phyloP scores from a whole-genome alignment of 306 rosid genomes.

The Inga leiocalycina region DNA sequence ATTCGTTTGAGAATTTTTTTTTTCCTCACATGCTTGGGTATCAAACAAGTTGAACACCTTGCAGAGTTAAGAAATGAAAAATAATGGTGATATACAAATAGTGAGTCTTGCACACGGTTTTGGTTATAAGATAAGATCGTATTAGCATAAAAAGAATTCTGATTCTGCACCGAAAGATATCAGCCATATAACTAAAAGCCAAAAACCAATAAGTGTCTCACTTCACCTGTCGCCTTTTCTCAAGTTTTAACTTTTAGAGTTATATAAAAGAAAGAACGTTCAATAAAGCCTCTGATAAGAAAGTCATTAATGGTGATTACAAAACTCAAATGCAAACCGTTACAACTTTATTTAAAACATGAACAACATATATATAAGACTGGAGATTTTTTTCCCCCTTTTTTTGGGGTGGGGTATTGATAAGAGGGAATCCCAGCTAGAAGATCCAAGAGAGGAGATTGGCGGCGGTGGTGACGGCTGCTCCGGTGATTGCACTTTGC shows the following conservation, averaged over 20 bases:
- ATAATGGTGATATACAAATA: not conserved
- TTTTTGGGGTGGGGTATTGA: not conserved
- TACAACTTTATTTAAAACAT: conserved; percentile 22
- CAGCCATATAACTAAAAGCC: not conserved
- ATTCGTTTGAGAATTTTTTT: not conserved
- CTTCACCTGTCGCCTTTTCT: not conserved
- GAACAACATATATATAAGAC: not conserved
- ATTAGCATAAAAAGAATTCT: not conserved
- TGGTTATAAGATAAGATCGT: not conserved
- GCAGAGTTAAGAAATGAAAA: not conserved
- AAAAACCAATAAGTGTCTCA: not conserved
- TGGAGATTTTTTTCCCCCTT: not conserved
- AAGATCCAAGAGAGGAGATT: conserved; percentile 75
- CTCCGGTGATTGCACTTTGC: conserved; percentile 90
- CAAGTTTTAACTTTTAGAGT: not conserved
- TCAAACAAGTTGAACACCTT: not conserved
- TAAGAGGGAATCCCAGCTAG: conserved; percentile 34
- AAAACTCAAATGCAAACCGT: conserved; percentile 15
- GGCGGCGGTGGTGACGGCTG: conserved; percentile 89
- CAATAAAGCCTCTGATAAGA: not conserved
- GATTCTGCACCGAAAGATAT: not conserved
- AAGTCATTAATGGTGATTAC: not conserved
- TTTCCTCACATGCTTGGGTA: not conserved
- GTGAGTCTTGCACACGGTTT: not conserved
- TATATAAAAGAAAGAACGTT: not conserved